phyloP scores from a whole-genome alignment of 805 yeast species.

The Sporopachydermia quercuum region DNA sequence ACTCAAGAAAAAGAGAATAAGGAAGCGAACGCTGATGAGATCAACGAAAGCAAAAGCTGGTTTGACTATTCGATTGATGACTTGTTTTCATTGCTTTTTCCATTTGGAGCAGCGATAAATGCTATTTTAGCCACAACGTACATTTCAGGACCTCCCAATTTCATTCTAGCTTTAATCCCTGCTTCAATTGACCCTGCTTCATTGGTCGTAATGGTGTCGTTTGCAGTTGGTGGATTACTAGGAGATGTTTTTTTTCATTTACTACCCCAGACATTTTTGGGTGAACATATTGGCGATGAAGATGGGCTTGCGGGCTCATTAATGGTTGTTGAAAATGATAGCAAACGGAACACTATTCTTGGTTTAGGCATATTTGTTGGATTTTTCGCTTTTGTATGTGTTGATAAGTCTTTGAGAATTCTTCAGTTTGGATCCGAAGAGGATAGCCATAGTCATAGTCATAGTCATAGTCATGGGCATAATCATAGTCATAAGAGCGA shows the following conservation, averaged over 20 bases:
- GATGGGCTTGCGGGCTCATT: slow-evolving; percentile 26
- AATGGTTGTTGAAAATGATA: slow-evolving; percentile 29
- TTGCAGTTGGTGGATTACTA: slow-evolving; percentile 62
- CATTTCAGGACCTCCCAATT: slow-evolving; percentile 51
- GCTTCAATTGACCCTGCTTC: slow-evolving; percentile 35
- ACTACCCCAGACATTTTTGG: slow-evolving; percentile 51
- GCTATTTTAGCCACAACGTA: slow-evolving; percentile 48
- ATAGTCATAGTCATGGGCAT: slow-evolving; percentile 31
- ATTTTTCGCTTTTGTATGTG: slow-evolving; percentile 39
- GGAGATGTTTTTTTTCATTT: slow-evolving; percentile 66
- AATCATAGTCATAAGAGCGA: slow-evolving; percentile 11
- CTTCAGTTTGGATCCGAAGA: slow-evolving; percentile 20
- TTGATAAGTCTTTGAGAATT: slow-evolving; percentile 47
- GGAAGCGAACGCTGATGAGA: too few species aligned
- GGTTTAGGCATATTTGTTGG: slow-evolving; percentile 49
- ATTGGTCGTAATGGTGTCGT: slow-evolving; percentile 42
- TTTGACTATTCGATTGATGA: background rate
- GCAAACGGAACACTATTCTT: slow-evolving; percentile 27
- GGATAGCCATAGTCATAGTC: slow-evolving; percentile 21
- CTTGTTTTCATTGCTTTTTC: slow-evolving; percentile 22
- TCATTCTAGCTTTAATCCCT: slow-evolving; percentile 41
- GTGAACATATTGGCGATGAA: slow-evolving; percentile 29
- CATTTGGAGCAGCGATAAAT: slow-evolving; percentile 46
- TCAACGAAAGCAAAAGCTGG: too few species aligned
- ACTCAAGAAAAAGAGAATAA: background rate